phyloP scores from a whole-genome alignment of 1,139 yeast species.

The Arxiozyma heterogenica region DNA sequence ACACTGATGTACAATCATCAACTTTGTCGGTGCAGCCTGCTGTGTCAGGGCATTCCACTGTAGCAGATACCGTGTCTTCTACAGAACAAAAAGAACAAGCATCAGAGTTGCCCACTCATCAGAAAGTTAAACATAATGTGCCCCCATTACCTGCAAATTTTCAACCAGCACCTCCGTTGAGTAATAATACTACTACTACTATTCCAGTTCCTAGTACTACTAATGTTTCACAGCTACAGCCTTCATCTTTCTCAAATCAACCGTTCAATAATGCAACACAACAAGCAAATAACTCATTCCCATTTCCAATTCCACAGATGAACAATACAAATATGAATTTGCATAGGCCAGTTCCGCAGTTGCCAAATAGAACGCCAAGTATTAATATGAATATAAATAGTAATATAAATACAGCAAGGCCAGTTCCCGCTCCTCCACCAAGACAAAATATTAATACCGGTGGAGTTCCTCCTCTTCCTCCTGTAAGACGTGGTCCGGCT shows the following conservation, averaged over 20 bases:
- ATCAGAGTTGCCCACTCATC: background rate
- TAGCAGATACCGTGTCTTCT: constrained; percentile 14
- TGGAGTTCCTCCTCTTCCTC: constrained; percentile 35
- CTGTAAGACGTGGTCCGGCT: constrained; percentile 28
- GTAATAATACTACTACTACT: background rate
- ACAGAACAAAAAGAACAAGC: constrained; percentile 8
- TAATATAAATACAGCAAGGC: background rate
- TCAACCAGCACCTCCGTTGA: constrained; percentile 11
- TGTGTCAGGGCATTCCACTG: constrained; percentile 5
- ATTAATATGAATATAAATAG: constrained; percentile 5
- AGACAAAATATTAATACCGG: constrained; percentile 5
- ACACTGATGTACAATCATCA: constrained; percentile 13
- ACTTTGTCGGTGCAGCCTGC: constrained; percentile 18
- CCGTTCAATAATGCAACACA: constrained; percentile 11
- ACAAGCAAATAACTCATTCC: constrained; percentile 16
- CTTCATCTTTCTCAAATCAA: constrained; percentile 6
- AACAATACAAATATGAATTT: background rate
- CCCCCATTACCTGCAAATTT: constrained; percentile 17
- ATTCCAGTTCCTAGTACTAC: background rate
- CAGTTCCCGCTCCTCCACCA: constrained; percentile 4
- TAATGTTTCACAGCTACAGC: background rate
- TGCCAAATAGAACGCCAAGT: constrained; percentile 6
- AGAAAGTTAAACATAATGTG: constrained; percentile 8
- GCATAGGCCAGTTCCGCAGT: constrained; percentile 19
- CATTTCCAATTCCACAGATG: constrained; percentile 16